These are phyloP conservation scores for Mortierella sp. DNA, from an alignment of 371 early-diverging fungal species.

Conservation along the genomic window DNA sequence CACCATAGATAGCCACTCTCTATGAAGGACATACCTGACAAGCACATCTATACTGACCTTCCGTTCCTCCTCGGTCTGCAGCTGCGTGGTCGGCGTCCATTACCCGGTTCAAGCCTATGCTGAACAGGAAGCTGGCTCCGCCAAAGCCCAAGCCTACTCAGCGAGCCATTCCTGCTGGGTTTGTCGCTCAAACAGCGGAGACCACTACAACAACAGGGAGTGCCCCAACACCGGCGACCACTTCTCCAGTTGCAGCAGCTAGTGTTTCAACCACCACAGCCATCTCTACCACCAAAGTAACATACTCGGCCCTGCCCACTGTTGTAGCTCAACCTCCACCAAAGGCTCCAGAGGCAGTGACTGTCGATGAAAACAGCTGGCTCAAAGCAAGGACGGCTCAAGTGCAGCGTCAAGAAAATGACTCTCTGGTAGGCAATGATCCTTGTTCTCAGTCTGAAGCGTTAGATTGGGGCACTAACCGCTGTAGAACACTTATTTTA, in stretches of 20 bases:
- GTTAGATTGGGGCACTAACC: too few relatives aligned
- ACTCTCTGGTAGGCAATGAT: constrained; percentile 11
- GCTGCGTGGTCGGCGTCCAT: constrained; percentile 48
- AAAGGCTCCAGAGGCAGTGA: neutral
- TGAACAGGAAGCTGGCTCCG: constrained; percentile 33
- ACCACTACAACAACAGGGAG: neutral
- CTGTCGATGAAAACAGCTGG: constrained; percentile 45
- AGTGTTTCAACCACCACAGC: neutral
- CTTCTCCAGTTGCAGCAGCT: neutral
- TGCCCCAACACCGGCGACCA: neutral
- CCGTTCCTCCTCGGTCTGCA: constrained; percentile 4
- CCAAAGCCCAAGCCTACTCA: constrained; percentile 30
- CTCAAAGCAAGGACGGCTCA: constrained; percentile 40
- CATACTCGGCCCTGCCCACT: neutral
- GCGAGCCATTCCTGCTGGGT: constrained; percentile 34
- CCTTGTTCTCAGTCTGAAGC: too few relatives aligned
- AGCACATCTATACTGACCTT: neutral
- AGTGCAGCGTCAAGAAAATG: constrained; percentile 39
- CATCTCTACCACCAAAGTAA: neutral
- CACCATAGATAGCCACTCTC: too few relatives aligned
- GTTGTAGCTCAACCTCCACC: neutral
- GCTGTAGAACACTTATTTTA: neutral
- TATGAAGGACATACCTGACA: constrained; percentile 10
- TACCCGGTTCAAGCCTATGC: constrained; percentile 45
- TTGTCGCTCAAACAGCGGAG: constrained; percentile 13